Evolutionary conservation across 257 asterid species (phyloP).

Genomic region (Paulownia fortunei): DNA sequence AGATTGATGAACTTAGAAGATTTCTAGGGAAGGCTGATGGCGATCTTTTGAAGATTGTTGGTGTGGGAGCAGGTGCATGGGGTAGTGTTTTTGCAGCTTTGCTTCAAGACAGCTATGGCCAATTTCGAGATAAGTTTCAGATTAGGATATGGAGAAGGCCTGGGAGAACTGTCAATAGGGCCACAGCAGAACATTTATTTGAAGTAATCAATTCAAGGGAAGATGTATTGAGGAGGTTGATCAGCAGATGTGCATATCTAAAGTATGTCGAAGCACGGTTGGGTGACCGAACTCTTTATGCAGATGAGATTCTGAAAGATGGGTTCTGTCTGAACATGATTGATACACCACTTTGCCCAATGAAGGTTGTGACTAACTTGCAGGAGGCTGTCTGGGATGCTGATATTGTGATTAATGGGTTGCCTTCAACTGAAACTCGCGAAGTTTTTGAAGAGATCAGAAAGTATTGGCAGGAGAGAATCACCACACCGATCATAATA

Average conservation of each 20-base stretch:
- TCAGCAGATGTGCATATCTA: conserved; percentile 83
- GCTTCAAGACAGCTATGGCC: conserved; percentile 85
- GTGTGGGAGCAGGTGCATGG: conserved; percentile 97
- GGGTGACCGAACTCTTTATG: conserved; percentile 83
- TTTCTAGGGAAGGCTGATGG: conserved; percentile 64
- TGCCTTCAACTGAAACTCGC: conserved; percentile 88
- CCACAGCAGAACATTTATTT: conserved; percentile 76
- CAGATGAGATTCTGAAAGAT: conserved; percentile 85
- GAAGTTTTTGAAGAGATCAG: conserved; percentile 83
- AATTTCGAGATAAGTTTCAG: conserved; percentile 71
- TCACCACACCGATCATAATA: conserved; percentile 66
- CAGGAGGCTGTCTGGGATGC: conserved; percentile 99
- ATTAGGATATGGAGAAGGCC: conserved; percentile 86
- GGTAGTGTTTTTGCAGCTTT: conserved; percentile 86
- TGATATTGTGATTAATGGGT: conserved; percentile 80
- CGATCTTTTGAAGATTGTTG: conserved; percentile 75
- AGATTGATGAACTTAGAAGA: conserved; percentile 69
- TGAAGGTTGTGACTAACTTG: conserved; percentile 89
- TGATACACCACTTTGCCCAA: conserved; percentile 88
- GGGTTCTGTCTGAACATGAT: conserved; percentile 93
- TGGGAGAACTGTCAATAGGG: conserved; percentile 65
- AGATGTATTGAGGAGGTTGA: conserved; percentile 81
- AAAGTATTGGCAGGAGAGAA: conserved; percentile 85
- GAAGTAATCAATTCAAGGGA: conserved; percentile 93
- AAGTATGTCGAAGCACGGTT: conserved; percentile 88